phyloP scores from a whole-genome alignment of 352 stramenopile genomes.

The Globisporangium mamillatum region DNA sequence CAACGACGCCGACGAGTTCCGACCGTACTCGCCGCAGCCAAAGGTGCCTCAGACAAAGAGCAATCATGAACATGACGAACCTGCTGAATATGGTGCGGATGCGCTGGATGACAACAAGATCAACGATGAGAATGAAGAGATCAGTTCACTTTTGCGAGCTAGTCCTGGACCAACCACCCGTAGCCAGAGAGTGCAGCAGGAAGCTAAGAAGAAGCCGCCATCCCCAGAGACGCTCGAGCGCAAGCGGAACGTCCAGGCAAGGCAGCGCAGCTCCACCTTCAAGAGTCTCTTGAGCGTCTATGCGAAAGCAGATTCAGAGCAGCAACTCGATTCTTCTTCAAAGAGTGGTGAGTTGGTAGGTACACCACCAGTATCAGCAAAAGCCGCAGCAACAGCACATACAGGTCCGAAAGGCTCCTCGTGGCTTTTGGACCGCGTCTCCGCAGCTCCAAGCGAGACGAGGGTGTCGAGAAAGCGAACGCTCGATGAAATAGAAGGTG shows the following conservation, averaged over 20 bases:
- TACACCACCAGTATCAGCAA: background rate
- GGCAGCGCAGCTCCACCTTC: slow-evolving; percentile 23
- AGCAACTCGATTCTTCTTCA: background rate
- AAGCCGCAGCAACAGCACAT: background rate
- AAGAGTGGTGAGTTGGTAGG: slow-evolving; percentile 8
- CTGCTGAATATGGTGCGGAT: background rate
- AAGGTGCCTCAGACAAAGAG: background rate
- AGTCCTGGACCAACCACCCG: background rate
- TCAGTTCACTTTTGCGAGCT: background rate
- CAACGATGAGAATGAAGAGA: background rate
- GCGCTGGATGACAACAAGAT: background rate
- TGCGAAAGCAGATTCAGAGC: background rate
- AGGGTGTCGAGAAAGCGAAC: slow-evolving; percentile 10
- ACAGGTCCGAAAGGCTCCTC: slow-evolving; percentile 16
- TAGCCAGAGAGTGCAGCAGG: background rate
- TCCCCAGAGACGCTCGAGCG: slow-evolving; percentile 17
- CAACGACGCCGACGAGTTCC: slow-evolving; percentile 10
- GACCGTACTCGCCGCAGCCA: background rate
- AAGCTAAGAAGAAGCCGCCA: background rate
- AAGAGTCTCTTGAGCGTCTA: slow-evolving; percentile 17
- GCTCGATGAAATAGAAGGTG: background rate
- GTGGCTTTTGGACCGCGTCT: slow-evolving; percentile 22
- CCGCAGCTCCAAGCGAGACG: slow-evolving; percentile 7
- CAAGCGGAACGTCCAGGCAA: slow-evolving; percentile 12
- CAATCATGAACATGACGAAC: background rate